These are phyloP conservation scores for Oryza coarctata DNA, from an alignment of 176 grass and related monocot genomes.

Conservation along the genomic window DNA sequence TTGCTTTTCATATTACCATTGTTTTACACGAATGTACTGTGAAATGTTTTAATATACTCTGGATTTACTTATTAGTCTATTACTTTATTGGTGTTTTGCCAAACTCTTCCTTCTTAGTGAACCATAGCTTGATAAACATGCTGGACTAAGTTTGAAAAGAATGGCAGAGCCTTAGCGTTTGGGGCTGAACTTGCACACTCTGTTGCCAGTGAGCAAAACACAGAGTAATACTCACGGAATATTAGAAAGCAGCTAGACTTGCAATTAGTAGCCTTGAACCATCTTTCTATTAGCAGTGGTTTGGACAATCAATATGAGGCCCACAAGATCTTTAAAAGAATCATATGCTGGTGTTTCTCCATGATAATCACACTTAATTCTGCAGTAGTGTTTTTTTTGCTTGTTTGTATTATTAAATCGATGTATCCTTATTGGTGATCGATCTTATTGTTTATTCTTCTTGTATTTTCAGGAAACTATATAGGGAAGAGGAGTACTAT, in stretches of 20 bases:
- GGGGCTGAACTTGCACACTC: neutral
- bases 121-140: neutral
- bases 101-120: neutral
- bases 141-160: neutral
- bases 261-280: neutral
- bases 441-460: conserved; percentile 17
- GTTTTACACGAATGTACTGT: neutral
- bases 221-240: neutral
- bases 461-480: conserved; percentile 67
- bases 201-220: neutral
- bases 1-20: neutral
- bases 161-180: neutral
- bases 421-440: neutral
- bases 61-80: neutral
- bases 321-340: neutral
- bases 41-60: neutral
- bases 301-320: neutral
- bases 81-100: neutral
- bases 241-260: neutral
- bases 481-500: conserved; percentile 75
- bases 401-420: neutral
- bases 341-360: neutral
- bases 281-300: neutral
- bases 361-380: conserved; percentile 1
- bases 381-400: neutral